phyloP scores from a whole-genome alignment of 2,329 filamentous ascomycete species.

The Macrophomina pseudophaseolina region DNA sequence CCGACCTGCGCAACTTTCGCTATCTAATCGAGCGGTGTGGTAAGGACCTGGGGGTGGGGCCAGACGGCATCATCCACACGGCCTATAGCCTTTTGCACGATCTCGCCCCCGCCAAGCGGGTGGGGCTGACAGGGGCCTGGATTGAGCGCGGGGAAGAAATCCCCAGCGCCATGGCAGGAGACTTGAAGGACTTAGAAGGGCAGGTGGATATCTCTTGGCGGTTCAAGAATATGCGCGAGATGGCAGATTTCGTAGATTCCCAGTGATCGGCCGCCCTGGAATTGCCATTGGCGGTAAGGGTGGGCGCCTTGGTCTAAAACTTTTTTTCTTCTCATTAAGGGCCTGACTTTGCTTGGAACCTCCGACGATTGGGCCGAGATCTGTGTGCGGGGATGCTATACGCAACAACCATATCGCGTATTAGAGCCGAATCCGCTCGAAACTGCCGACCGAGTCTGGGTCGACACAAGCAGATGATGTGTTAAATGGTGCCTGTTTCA shows the following conservation, averaged over 20 bases:
- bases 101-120: conserved; percentile 64
- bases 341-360: background rate
- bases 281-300: background rate
- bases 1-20: conserved; percentile 64
- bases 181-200: background rate
- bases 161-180: background rate
- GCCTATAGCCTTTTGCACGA: conserved; percentile 72
- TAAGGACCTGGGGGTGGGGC: conserved; percentile 61
- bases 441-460: background rate
- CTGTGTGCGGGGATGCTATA: background rate
- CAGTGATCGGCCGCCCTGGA: background rate
- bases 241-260: background rate
- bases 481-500: background rate
- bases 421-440: background rate
- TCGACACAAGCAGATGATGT: background rate
- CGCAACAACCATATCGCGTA: background rate
- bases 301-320: background rate
- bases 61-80: conserved; percentile 66
- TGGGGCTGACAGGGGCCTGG: background rate
- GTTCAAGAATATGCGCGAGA: conserved; percentile 1
- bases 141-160: conserved; percentile 1
- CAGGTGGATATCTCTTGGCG: conserved; percentile 8
- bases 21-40: conserved; percentile 52
- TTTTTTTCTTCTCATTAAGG: background rate
- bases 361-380: background rate